Percentiles rank a stretch among this genome's conserved stretches.
These are phyloP conservation scores for Sporisorium sorghi DNA, from an alignment of 1,284 basidiomycete species.

Conservation along the genomic window DNA sequence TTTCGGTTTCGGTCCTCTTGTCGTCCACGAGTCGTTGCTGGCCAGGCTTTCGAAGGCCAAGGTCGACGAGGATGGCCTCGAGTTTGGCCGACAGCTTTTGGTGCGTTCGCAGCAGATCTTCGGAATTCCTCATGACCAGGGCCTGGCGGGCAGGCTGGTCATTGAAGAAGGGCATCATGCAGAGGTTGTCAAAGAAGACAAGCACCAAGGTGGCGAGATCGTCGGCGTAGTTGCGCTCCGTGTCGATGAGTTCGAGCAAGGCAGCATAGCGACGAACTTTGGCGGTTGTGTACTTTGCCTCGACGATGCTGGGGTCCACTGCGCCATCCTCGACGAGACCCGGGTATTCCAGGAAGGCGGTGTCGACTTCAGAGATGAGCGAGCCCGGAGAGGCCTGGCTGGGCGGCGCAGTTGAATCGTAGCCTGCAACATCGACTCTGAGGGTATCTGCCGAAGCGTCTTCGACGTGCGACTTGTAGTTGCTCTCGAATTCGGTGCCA, in stretches of 20 bases:
- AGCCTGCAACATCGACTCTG: slow-evolving; percentile 21
- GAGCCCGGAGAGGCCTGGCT: slow-evolving; percentile 38
- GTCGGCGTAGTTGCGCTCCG: slow-evolving; percentile 65
- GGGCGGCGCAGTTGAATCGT: slow-evolving; percentile 21
- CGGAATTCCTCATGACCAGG: slow-evolving; percentile 62
- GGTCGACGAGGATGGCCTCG: slow-evolving; percentile 50
- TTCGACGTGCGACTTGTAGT: slow-evolving; percentile 41
- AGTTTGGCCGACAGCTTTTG: slow-evolving; percentile 55
- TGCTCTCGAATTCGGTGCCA: slow-evolving; percentile 26
- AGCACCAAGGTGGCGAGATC: slow-evolving; percentile 62
- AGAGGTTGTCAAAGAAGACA: slow-evolving; percentile 65
- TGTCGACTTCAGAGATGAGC: slow-evolving; percentile 33
- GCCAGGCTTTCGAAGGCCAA: slow-evolving; percentile 40
- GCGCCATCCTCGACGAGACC: slow-evolving; percentile 12
- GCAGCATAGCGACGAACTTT: slow-evolving; percentile 56
- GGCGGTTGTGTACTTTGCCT: slow-evolving; percentile 31
- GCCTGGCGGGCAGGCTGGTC: slow-evolving; percentile 55
- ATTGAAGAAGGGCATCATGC: slow-evolving; percentile 62
- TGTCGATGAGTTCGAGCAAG: slow-evolving; percentile 66
- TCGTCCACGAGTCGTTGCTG: slow-evolving; percentile 25
- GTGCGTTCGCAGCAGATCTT: slow-evolving; percentile 59
- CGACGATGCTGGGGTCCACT: slow-evolving; percentile 17
- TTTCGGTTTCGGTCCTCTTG: slow-evolving; percentile 36
- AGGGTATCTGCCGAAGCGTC: slow-evolving; percentile 39
- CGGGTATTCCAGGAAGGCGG: slow-evolving; percentile 15